Base-by-base conservation (phyloP, 1,139 yeast genomes). In the Arxiozyma bovina region DNA sequence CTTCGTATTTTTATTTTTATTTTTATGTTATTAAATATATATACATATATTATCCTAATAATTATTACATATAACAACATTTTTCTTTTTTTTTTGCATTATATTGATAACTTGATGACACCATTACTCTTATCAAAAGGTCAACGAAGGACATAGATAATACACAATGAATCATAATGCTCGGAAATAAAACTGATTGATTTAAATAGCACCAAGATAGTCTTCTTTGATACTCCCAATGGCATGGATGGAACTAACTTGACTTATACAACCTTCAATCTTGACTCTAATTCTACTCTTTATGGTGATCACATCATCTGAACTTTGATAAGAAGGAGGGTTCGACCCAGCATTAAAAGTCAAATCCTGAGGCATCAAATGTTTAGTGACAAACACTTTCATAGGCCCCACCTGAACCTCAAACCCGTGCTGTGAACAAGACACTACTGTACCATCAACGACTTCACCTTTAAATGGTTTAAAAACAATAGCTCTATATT, bases 391-490 rank as follows among this genome's bases (percentile, higher is more conserved):
- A 72, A 93, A 94, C 49, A 93, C 97, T 40, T 93, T 84, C 67
- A 93, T 77, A 11, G 99, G 99, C 0, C 99, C 99, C 34, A 93
- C 99, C 70, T 93, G 98, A 45, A 96, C 98, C 69, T 93, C 93
- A 63, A 93, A 90, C 17, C 99, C 99, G 85, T 93, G 87, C 68
- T 89, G 89, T 69, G 91, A 89, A 55, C 95, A 97, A 44, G 91
- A 87, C 18, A 96, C 86, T 22, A 93, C 99, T 45, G 91, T 83
- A 2, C 95, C 99, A 71, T 93, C 99, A 40, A 93, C 98, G 6
- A 93, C 99, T 72, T 93, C 99, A 40, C 98, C 98, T 72, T 91
- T 93, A 74, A 93, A 94, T 1, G 99, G 99, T 67, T 94, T 86
- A 96, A 97, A 93, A 41, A 93, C 98, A 57, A 93, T 93, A 0